A percentile compares a stretch with the other conserved stretches of the same genome.
Evolutionary conservation across 2,329 filamentous ascomycete genomes (phyloP).

Genomic region (Claviceps sp.): DNA sequence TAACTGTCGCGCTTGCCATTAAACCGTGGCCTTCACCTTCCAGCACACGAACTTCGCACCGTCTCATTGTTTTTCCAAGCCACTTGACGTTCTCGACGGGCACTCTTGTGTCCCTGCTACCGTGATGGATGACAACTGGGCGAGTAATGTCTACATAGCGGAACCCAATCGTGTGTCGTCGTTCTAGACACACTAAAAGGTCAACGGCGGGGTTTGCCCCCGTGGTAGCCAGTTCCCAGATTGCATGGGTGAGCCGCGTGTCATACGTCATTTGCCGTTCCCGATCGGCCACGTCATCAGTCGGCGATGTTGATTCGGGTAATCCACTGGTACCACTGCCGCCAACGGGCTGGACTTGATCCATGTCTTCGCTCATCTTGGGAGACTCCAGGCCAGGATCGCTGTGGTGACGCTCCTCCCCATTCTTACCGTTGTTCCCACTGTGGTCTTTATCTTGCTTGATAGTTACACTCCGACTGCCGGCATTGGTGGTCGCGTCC

Average conservation of each 20-base stretch:
- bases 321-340: constrained; percentile 11
- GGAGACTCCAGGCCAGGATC: constrained; percentile 12
- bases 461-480: constrained; percentile 23
- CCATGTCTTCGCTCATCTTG: constrained; percentile 33
- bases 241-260: constrained; percentile 73
- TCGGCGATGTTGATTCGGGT: constrained; percentile 36
- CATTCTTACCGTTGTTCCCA: constrained; percentile 15
- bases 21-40: constrained; percentile 88
- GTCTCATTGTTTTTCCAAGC: constrained; percentile 86
- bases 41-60: constrained; percentile 81
- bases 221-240: constrained; percentile 85
- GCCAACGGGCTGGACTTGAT: constrained; percentile 26
- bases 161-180: constrained; percentile 84
- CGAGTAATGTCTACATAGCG: constrained; percentile 92
- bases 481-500: constrained; percentile 20
- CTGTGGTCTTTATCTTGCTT: constrained; percentile 39
- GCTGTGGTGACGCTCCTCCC: constrained; percentile 10
- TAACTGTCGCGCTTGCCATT: constrained; percentile 88
- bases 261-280: constrained; percentile 70
- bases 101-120: constrained; percentile 77
- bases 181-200: constrained; percentile 80
- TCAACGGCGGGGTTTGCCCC: constrained; percentile 92
- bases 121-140: constrained; percentile 86
- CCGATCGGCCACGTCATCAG: constrained; percentile 50
- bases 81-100: constrained; percentile 91